phyloP scores from a whole-genome alignment of 2,329 filamentous ascomycete species.

The Cladosporium sphaerospermum region DNA sequence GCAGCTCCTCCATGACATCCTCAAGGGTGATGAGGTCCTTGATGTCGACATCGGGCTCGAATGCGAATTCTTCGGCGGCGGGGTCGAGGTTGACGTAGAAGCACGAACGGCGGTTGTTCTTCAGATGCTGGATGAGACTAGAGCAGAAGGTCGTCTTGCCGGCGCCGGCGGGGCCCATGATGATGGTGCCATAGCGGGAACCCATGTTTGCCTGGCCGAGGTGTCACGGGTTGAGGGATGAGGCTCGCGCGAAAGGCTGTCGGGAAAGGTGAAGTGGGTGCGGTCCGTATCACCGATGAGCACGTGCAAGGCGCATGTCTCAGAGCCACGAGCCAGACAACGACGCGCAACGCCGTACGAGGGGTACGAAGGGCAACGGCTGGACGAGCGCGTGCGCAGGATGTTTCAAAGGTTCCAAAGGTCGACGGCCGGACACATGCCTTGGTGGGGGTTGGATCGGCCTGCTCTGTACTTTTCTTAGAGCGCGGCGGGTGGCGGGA shows the following conservation, averaged over 20 bases:
- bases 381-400: not conserved
- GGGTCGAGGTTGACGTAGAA: slow-evolving; percentile 99
- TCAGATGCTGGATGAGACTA: slow-evolving; percentile 84
- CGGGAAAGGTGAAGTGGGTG: not conserved
- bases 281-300: not conserved
- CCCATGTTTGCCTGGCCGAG: slow-evolving; percentile 19
- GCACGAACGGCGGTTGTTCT: slow-evolving; percentile 82
- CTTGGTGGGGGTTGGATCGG: not conserved
- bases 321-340: slow-evolving; percentile 4
- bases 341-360: slow-evolving; percentile 1
- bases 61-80: slow-evolving; percentile 86
- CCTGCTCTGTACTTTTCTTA: not conserved
- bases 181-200: slow-evolving; percentile 80
- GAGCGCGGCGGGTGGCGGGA: not conserved
- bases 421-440: not conserved
- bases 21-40: slow-evolving; percentile 88
- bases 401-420: slow-evolving; percentile 7
- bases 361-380: not conserved
- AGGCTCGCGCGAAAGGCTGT: not conserved
- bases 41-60: slow-evolving; percentile 89
- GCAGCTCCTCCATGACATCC: slow-evolving; percentile 94
- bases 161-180: slow-evolving; percentile 93
- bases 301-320: slow-evolving; percentile 10
- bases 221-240: not conserved
- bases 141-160: slow-evolving; percentile 97